A percentile compares a stretch with the other conserved stretches of the same genome.
Evolutionary conservation across 345 rosid species (phyloP).

Genomic region (rapeseed (Brassica napus)): DNA sequence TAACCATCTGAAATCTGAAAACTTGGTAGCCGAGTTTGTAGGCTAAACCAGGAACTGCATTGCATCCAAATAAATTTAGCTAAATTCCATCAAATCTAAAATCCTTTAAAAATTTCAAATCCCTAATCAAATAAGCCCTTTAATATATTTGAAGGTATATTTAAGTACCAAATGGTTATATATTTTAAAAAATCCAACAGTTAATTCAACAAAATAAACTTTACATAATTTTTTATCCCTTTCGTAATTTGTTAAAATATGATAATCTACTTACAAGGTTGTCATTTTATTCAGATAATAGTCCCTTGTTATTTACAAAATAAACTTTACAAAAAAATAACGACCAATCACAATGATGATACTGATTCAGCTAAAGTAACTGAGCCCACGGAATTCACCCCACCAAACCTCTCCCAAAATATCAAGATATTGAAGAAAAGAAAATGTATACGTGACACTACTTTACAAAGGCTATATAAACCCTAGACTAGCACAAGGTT

Average conservation of each 20-base stretch:
- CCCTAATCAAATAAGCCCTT: not conserved
- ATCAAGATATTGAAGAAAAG: not conserved
- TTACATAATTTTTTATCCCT: not conserved
- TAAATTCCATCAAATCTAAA: too few species aligned
- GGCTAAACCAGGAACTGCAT: too few species aligned
- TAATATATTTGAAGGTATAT: not conserved
- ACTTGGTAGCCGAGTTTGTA: too few species aligned
- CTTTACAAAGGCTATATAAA: slow-evolving; percentile 29
- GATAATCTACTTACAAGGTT: not conserved
- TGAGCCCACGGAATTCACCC: slow-evolving; percentile 9
- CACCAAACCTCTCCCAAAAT: slow-evolving; percentile 22
- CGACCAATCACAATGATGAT: not conserved
- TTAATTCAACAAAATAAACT: not conserved
- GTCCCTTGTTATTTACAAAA: not conserved
- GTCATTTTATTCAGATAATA: not conserved
- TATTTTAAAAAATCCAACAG: not conserved
- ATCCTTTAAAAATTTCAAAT: not conserved
- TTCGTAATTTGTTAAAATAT: not conserved
- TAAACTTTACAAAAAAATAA: not conserved
- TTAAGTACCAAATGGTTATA: not conserved
- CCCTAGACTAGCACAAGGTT: slow-evolving; percentile 13
- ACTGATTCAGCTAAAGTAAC: not conserved
- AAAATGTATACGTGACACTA: not conserved
- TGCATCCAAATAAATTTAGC: not conserved
- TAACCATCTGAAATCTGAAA: too few species aligned